Base-by-base conservation (phyloP, 75 land plant species). In the Larix kaempferi region DNA sequence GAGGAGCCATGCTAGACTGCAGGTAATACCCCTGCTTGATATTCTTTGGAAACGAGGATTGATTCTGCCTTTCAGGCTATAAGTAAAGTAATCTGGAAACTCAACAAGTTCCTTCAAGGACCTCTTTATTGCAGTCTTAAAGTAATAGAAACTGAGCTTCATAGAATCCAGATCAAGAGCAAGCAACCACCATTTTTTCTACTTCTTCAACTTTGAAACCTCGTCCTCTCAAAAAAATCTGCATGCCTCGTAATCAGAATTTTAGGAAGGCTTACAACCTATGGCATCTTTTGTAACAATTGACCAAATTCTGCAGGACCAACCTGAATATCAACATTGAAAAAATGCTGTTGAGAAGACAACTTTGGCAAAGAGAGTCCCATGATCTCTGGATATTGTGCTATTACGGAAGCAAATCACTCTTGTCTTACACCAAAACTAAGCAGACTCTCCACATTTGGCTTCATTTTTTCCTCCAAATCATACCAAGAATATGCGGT, bases 71-170 rank as follows among this genome's bases (percentile, higher is more conserved):
- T 87, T 89, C 69, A 93, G 82, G 76, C 92, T 85, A 62, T 93
- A 93, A 13, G 93, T 90, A 23, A 93, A 91, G 76, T 89, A 93
- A 58, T 79, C 85, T n/a, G 95, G 95, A 61, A 87, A 93, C 29
- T 85, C 89, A 56, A 89, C 77, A 12, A 93, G 80, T 81, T 93
- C 95, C 74, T 79, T 76, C 35, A 87, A 6, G 14, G 86, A 80
- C 71, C 89, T 77, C 61, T 86, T 84, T 89, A 93, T 91, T 67
- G 89, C 89, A 57, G 79, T 86, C 74, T 86, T 86, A 59, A 88
- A 88, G 74, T 83, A 95, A 66, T 86, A 87, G 55, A 78, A 86
- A 71, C 89, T 87, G 21, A 85, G 89, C 74, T 90, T 88, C 86
- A 94, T 82, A 59, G 80, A 83, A 44, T 79, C 84, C 16, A 84